These are phyloP conservation scores for Saccharomycopsis capsularis DNA, from an alignment of 805 yeast species.

Conservation along the genomic window DNA sequence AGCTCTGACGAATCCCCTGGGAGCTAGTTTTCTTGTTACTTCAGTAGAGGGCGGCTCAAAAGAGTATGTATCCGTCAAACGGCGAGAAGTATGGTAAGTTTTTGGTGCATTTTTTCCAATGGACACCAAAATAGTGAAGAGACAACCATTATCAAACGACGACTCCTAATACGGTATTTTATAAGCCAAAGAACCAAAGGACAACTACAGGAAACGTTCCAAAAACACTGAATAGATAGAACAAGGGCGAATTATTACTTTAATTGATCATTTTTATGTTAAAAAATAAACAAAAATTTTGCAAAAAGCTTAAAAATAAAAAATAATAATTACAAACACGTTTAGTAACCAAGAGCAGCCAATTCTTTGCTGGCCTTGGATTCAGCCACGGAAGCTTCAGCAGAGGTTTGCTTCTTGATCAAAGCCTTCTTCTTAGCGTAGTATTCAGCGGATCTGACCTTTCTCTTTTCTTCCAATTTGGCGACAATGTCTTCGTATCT, in stretches of 20 bases:
- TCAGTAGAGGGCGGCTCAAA: no score
- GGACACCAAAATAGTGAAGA: no score
- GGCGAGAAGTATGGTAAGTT: no score
- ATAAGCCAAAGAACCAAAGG: background rate
- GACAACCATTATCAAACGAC: background rate
- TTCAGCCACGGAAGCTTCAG: constrained; percentile 80
- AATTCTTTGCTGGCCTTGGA: constrained; percentile 88
- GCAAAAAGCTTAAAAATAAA: background rate
- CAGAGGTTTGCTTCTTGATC: constrained; percentile 84
- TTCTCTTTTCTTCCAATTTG: constrained; percentile 98
- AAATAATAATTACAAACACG: background rate
- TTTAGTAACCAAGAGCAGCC: constrained; percentile 96
- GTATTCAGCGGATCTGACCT: constrained; percentile 97
- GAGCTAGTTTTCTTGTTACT: no score
- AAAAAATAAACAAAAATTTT: no score
- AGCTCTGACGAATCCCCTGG: no score
- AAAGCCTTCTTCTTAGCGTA: constrained; percentile 98
- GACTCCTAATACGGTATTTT: background rate
- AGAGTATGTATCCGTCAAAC: no score
- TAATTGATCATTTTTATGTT: no score
- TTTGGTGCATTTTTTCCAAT: no score
- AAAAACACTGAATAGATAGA: background rate
- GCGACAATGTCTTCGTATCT: constrained; percentile 98
- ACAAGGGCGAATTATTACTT: background rate
- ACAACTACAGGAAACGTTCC: background rate